Base-by-base conservation (phyloP, 2,329 filamentous ascomycete species). In the Westerdykella sp. region DNA sequence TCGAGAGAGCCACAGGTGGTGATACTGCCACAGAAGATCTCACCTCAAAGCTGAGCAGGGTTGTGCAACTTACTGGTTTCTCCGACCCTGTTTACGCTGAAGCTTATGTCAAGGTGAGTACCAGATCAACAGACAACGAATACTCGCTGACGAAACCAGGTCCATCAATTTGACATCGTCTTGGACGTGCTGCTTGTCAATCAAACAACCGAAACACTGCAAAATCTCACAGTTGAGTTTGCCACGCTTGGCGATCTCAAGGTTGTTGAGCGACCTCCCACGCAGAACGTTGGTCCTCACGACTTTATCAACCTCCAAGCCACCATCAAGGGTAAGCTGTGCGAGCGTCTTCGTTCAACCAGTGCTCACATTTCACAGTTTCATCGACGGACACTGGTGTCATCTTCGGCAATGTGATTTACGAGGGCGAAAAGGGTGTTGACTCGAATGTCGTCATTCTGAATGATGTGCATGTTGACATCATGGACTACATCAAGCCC, bases 401-500 rank as follows among this genome's bases (percentile, higher is more conserved):
- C 54, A 98, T 98, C 56, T 98, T 98, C 60, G 93, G 93, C 55
- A 98, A 98, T 63, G 90, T 98, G 18, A 87, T 98, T 6, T 98
- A 98, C 68, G 93, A 98, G 57, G 93, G 93, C 95, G 63, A 67
- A 40, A 67, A 67, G 48, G 63, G 63, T n/a, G 57, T 66, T 18
- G 63, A 67, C 65, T 94, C 87, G 42, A 94, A 95, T 54, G 93
- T 98, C 7, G 93, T 98, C 43, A 98, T 98, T 55, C 78, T 98
- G 42, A 97, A 97, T 65, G 93, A 98, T 66, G 82, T 98, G 23
- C 93, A 98, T 62, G 91, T 97, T 44, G 93, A 98, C 63, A 96
- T 98, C 53, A 98, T 98, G 93, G 93, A 98, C 71, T 98, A 98
- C 73, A 98, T 98, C 60, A 91, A 97, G 66, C 93, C 93, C 1